Evolutionary conservation across 1,284 basidiomycete species (phyloP).

Genomic region (Tilletia walkeri): DNA sequence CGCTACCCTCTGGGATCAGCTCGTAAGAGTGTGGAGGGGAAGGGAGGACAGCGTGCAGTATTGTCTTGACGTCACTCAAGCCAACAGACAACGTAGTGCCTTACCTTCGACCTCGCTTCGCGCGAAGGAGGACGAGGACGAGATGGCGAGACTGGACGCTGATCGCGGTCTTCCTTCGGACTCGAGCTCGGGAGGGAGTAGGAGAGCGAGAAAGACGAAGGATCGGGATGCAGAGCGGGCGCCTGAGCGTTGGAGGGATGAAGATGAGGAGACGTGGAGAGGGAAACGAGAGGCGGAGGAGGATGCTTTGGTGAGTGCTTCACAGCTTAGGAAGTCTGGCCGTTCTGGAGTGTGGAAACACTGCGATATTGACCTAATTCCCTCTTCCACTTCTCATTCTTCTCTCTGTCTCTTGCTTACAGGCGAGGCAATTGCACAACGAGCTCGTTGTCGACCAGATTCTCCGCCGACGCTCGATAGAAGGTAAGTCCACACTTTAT

Average conservation of each 20-base stretch:
- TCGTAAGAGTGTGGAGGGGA: conserved; percentile 44
- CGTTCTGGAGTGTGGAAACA: neutral
- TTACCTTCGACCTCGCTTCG: too few species aligned
- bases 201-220: conserved; percentile 20
- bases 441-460: conserved; percentile 41
- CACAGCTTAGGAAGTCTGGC: neutral
- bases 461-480: neutral
- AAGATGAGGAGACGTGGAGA: conserved; percentile 19
- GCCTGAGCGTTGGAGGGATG: conserved; percentile 19
- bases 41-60: conserved; percentile 44
- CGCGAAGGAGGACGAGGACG: neutral
- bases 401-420: conserved; percentile 14
- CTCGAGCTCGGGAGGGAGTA: neutral
- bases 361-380: neutral
- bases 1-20: conserved; percentile 40
- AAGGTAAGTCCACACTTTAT: too few species aligned
- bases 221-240: conserved; percentile 35
- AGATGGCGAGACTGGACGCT: neutral
- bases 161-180: neutral
- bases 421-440: conserved; percentile 43
- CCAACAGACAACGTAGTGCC: neutral
- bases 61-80: conserved; percentile 36
- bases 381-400: neutral
- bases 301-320: conserved; percentile 14
- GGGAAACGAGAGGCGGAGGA: conserved; percentile 6